Base-by-base conservation (phyloP, 1,284 basidiomycete species). In the Marasmius fiardii region DNA sequence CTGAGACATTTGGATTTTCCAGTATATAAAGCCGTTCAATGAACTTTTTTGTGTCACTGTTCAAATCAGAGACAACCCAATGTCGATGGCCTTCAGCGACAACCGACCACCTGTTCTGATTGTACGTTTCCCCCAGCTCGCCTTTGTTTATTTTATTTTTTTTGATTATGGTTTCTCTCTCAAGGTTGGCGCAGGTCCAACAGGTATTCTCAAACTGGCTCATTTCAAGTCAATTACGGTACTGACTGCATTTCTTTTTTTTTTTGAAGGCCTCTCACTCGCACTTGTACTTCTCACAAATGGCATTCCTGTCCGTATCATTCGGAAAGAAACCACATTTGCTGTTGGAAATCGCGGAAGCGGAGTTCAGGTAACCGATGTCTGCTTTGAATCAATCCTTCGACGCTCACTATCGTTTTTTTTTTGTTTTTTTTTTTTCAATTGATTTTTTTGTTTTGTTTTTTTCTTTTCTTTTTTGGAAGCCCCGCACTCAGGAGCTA, bases 401-500 rank as follows among this genome's bases (percentile, higher is more conserved):
- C n/a, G n/a, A n/a, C n/a, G n/a, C n/a, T n/a, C n/a, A n/a, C n/a
- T n/a, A n/a, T n/a, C n/a, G n/a, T n/a, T n/a, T n/a, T n/a, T n/a
- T n/a, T n/a, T n/a, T n/a, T n/a, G n/a, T n/a, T n/a, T n/a, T n/a
- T n/a, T n/a, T n/a, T n/a, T n/a, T n/a, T n/a, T n/a, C n/a, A n/a
- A n/a, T n/a, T n/a, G n/a, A n/a, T n/a, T n/a, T n/a, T n/a, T n/a
- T n/a, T n/a, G n/a, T n/a, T n/a, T n/a, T n/a, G n/a, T n/a, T n/a
- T 3, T 4, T 21, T 37, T 23, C 26, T 5, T 26, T 35, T 35
- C n/a, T n/a, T n/a, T n/a, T n/a, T 18, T 18, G 4, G 18, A 18
- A 60, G 59, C 59, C 59, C 53, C 56, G 59, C n/a, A 51, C 56
- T 11, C 51, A 52, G 2, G 59, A 60, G 37, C 47, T 60, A 5